Conservation (phyloP, 495 filamentous ascomycete genomes). For the Podospora bellae-mahoneyi region DNA sequence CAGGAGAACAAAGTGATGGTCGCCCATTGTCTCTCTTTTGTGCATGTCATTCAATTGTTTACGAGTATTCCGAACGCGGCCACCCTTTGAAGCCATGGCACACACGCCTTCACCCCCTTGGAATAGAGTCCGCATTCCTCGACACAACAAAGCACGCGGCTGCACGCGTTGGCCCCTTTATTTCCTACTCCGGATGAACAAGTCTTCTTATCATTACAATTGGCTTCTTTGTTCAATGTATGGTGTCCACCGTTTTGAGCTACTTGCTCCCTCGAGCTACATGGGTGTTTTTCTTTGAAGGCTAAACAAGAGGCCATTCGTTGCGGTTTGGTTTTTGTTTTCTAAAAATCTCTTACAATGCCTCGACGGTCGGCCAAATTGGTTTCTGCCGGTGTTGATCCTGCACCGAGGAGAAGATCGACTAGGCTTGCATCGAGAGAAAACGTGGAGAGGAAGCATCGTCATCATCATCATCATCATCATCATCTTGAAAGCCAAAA, state of each 20-base stretch:
- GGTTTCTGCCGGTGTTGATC: neutral
- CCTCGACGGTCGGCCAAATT: neutral
- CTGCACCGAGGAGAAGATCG: conserved; percentile 4
- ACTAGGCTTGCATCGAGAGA: neutral
- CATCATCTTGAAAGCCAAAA: neutral
- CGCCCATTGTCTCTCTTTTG: neutral
- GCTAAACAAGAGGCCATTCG: neutral
- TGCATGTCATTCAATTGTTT: neutral
- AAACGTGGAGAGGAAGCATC: neutral
- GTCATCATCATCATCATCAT: no score
- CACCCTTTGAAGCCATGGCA: neutral
- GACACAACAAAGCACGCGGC: neutral
- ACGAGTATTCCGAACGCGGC: neutral
- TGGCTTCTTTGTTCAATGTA: neutral
- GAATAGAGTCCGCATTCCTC: neutral
- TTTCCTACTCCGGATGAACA: neutral
- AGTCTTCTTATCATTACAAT: neutral
- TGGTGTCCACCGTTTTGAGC: neutral
- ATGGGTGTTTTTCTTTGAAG: neutral
- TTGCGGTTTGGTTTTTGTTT: neutral
- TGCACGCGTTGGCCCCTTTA: neutral
- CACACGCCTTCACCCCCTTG: neutral
- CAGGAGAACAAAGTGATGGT: neutral
- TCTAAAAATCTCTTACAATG: neutral
- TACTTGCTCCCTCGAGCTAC: neutral